Evolutionary conservation across 2,329 filamentous ascomycete species (phyloP), one percentile per base, ranked within the genome.

Genomic region (Curvularia lunata): DNA sequence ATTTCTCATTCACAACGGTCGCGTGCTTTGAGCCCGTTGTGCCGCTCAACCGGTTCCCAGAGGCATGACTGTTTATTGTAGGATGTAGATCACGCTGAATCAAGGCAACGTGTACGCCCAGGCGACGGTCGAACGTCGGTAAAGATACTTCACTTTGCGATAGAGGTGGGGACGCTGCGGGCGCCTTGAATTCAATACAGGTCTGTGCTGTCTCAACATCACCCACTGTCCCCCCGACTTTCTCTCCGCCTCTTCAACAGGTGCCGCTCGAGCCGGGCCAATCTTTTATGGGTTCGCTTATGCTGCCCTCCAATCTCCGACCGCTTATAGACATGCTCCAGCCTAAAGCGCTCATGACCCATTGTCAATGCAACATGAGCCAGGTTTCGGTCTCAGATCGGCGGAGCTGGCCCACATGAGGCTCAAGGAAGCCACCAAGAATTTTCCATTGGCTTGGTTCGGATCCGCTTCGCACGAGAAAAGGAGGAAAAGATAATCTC

Each of bases 161-260:
- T 57, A 27, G 52, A 47, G 25, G 61, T 63, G 58, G 58, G 53
- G 61, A 56, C 28, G 28, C 30, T 42, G 48, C 37, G 37, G 54
- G 54, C 45, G 43, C 18, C 37, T 37, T 54, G 48, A 45, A 48
- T 37, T 34, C 54, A 42, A 47, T 54, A 30, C 54, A 48, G 28
- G 58, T 58, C 54, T 51, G 54, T 63, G 58, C 60, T 53, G 30
- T 8, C 54, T 56, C 58, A 56, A 63, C 51, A 48, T 50, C 45
- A 47, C 47, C 12, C 9, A 45, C 8, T 40, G 21, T 41, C 28
- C 27, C 50, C 38, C 50, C 54, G 43, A 56, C 56, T 48, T 59
- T 51, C 52, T 38, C 41, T 52, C 54, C 58, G 49, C 38, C 41
- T 61, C 46, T 58, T 58, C 28, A 25, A 37, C 42, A 49, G 30